Conservation (phyloP, 306 rosid genomes). For the Glycine tomentella region DNA sequence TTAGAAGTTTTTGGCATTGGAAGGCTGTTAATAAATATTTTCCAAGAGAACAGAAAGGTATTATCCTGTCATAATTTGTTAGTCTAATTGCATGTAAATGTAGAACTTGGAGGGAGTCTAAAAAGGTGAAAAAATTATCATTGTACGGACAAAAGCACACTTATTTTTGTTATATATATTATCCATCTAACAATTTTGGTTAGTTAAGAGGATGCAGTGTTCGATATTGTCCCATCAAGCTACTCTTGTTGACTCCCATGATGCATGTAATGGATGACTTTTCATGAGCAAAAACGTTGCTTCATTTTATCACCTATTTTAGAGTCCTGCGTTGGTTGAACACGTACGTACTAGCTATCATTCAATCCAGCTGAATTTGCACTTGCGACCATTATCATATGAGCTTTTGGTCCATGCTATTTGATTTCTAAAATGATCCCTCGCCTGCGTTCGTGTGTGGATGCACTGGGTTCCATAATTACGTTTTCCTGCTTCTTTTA, state of each 20-base stretch:
- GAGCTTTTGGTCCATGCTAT: no score
- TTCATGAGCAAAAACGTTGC: conserved; percentile 24
- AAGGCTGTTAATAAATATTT: conserved; percentile 27
- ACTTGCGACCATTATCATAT: neutral
- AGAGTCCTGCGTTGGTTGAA: no score
- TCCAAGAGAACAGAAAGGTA: conserved; percentile 37
- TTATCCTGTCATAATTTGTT: conserved; percentile 14
- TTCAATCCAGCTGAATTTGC: neutral
- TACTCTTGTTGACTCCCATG: neutral
- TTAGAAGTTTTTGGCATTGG: conserved; percentile 27
- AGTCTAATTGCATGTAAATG: conserved; percentile 17
- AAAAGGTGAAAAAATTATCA: neutral
- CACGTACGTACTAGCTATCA: no score
- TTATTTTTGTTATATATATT: neutral
- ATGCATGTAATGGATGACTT: neutral
- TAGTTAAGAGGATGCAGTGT: neutral
- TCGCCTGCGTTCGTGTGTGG: no score
- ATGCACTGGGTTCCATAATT: no score
- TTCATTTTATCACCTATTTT: neutral
- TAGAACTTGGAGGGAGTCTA: neutral
- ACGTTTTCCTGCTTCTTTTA: no score
- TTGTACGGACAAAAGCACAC: neutral
- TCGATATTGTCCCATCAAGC: neutral
- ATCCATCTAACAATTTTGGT: neutral
- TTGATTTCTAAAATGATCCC: no score